Evolutionary conservation across 768 basidiomycete genomes (phyloP), one percentile per base, ranked within the genome.

Genomic region (Lyophyllum semitale): DNA sequence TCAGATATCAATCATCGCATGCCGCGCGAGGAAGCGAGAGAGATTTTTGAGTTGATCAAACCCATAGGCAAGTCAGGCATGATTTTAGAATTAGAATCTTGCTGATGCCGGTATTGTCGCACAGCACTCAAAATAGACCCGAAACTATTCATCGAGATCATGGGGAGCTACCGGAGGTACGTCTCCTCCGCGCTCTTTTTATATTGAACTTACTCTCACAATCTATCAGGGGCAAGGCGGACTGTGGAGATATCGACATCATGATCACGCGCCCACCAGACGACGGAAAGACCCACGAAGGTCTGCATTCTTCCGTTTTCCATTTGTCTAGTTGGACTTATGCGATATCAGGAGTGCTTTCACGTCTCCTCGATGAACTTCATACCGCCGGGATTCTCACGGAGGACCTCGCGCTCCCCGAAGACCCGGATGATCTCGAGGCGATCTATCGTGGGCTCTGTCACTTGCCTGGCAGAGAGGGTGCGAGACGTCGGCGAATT

Each of bases 161-260:
- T 96, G 95, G 95, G 95, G 1, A 93, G 91, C 59, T 98, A 88
- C 68, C 74, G 95, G 62, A 79, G 91, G 89, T 83, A 47, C 8
- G 22, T 38, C n/a, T 46, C 53, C 18, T 15, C 7, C n/a, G n/a
- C n/a, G 26, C 20, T 33, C 8, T n/a, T 35, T 25, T 46, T 1
- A 23, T 52, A 15, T 9, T 47, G n/a, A 27, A 47, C 42, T 23
- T 35, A 18, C 45, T 38, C 54, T 55, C 38, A 30, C 42, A 37
- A 42, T 37, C 12, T 2, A 11, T 4, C 57, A 91, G 93, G 55
- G 92, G 93, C 4, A 89, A 90, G 67, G 72, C 78, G 0, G 85
- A 86, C 51, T 95, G 91, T 53, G 95, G 95, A 2, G 95, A 97
- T 66, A 91, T 98, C 54, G 95, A 98, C 68, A 85, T 97, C 44